phyloP scores from a whole-genome alignment of 1,284 basidiomycete species.

The Ustilago shanxiensis region DNA sequence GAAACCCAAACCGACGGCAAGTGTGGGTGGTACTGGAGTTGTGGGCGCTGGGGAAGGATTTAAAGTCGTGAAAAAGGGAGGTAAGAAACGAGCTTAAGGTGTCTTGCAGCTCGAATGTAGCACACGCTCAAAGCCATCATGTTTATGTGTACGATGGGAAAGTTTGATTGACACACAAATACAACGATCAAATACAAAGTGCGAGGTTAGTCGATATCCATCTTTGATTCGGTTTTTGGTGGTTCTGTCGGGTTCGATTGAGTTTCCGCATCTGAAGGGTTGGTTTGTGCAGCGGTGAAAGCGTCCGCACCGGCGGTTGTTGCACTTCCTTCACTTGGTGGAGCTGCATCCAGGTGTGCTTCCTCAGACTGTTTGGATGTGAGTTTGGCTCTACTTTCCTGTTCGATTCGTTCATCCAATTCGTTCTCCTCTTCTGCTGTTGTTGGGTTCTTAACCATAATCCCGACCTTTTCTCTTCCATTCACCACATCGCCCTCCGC shows the following conservation, averaged over 20 bases:
- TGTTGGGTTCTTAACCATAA: constrained; percentile 15
- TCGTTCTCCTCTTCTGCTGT: constrained; percentile 10
- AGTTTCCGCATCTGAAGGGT: too few species aligned
- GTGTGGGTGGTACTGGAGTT: neutral
- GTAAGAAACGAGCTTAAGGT: constrained; percentile 45
- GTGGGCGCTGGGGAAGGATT: constrained; percentile 25
- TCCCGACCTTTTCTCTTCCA: constrained; percentile 8
- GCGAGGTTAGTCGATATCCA: constrained; percentile 3
- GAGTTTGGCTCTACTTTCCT: constrained; percentile 15
- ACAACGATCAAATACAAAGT: too few species aligned
- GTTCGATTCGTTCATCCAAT: constrained; percentile 33
- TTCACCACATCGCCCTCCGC: constrained; percentile 9
- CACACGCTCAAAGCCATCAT: too few species aligned
- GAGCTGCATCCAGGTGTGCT: too few species aligned
- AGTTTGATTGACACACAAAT: too few species aligned
- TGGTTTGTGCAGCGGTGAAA: neutral
- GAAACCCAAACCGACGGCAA: too few species aligned
- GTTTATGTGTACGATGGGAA: too few species aligned
- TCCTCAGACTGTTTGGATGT: too few species aligned
- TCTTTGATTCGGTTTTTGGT: constrained; percentile 1
- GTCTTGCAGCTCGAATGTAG: too few species aligned
- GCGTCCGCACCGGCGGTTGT: neutral
- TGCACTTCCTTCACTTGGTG: neutral
- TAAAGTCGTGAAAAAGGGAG: constrained; percentile 64
- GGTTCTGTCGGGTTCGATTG: neutral